phyloP scores from a whole-genome alignment of 2,329 filamentous ascomycete species.

The Calycina herbarum region DNA sequence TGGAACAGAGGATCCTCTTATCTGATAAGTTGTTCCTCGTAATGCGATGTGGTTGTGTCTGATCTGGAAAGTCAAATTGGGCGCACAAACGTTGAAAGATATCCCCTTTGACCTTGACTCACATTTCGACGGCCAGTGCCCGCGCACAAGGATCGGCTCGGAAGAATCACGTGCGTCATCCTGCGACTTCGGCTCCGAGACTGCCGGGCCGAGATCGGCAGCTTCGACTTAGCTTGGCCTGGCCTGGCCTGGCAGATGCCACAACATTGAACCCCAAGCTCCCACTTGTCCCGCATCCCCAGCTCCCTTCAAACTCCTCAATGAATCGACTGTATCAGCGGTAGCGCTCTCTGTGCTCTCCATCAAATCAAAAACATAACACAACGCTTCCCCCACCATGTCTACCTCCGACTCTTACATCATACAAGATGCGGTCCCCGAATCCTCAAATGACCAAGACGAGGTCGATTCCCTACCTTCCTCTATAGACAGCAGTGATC shows the following conservation, averaged over 20 bases:
- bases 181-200: background rate
- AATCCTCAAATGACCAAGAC: constrained; percentile 56
- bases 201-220: background rate
- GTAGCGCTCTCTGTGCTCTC: constrained; percentile 32
- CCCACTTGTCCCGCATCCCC: background rate
- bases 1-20: constrained; percentile 2
- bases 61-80: constrained; percentile 5
- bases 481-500: constrained; percentile 51
- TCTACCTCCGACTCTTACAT: constrained; percentile 35
- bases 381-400: constrained; percentile 25
- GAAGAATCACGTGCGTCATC: background rate
- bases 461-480: constrained; percentile 67
- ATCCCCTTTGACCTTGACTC: constrained; percentile 11
- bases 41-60: constrained; percentile 8
- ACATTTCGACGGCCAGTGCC: background rate
- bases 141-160: background rate
- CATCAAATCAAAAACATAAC: background rate
- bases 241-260: background rate
- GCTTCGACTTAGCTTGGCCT: background rate
- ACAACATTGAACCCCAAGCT: background rate
- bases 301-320: constrained; percentile 17
- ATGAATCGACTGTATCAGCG: constrained; percentile 31
- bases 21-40: background rate
- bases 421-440: constrained; percentile 43
- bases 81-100: constrained; percentile 12